Percentiles rank a stretch among this genome's conserved stretches.
Conservation (phyloP, 2,329 filamentous ascomycete species). For the Penicillium sp. region DNA sequence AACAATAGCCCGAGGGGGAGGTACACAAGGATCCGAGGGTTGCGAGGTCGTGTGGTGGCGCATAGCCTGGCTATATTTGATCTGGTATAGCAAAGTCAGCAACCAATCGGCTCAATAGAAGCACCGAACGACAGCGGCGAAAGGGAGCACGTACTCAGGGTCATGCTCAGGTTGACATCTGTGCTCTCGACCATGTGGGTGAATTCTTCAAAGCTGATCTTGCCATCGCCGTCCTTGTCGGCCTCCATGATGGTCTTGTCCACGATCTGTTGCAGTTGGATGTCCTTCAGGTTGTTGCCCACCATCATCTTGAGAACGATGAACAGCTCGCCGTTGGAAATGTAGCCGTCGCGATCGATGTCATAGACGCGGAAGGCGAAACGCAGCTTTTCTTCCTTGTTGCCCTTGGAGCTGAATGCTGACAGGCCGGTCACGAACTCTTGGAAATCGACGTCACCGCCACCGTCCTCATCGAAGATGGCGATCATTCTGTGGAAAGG, state of each 20-base stretch:
- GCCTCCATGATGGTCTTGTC: slow-evolving; percentile 99
- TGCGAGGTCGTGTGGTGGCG: neutral
- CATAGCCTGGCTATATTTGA: slow-evolving; percentile 17
- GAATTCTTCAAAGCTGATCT: slow-evolving; percentile 99
- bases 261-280: slow-evolving; percentile 97
- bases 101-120: slow-evolving; percentile 4
- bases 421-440: slow-evolving; percentile 95
- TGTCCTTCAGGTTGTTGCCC: slow-evolving; percentile 96
- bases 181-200: slow-evolving; percentile 98
- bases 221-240: slow-evolving; percentile 91
- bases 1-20: neutral
- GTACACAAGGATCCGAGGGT: neutral
- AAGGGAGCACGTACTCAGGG: slow-evolving; percentile 54
- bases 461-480: slow-evolving; percentile 98
- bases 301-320: slow-evolving; percentile 99
- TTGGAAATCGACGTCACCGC: slow-evolving; percentile 97
- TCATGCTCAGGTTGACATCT: slow-evolving; percentile 69
- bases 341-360: slow-evolving; percentile 97
- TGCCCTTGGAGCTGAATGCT: slow-evolving; percentile 95
- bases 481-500: slow-evolving; percentile 80
- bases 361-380: slow-evolving; percentile 99
- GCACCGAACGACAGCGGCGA: neutral
- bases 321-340: slow-evolving; percentile 98
- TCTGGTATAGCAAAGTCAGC: slow-evolving; percentile 17
- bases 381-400: slow-evolving; percentile 96